phyloP scores from a whole-genome alignment of 2,329 filamentous ascomycete genomes.

The Fusarium sp. region DNA sequence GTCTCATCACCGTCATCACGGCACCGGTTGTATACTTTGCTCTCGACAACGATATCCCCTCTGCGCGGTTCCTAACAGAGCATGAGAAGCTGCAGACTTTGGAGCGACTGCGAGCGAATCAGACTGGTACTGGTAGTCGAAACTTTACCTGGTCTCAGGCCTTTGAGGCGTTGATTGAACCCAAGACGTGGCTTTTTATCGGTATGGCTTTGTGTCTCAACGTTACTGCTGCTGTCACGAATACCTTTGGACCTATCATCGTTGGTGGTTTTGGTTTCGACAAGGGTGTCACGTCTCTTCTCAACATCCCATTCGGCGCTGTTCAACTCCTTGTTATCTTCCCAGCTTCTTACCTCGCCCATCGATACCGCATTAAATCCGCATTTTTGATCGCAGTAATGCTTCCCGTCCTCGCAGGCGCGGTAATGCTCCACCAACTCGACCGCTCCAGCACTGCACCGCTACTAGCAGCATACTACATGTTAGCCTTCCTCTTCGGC shows the following conservation, averaged over 20 bases:
- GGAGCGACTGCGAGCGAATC: slow-evolving; percentile 77
- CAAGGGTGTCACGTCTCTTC: slow-evolving; percentile 65
- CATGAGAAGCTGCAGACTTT: slow-evolving; percentile 75
- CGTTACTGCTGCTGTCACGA: slow-evolving; percentile 71
- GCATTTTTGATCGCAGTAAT: slow-evolving; percentile 64
- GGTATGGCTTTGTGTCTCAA: slow-evolving; percentile 71
- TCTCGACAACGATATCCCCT: slow-evolving; percentile 68
- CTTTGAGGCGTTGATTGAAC: slow-evolving; percentile 59
- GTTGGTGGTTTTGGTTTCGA: slow-evolving; percentile 69
- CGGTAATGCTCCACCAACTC: slow-evolving; percentile 67
- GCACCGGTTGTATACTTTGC: slow-evolving; percentile 68
- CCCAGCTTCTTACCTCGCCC: slow-evolving; percentile 66
- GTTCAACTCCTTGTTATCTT: slow-evolving; percentile 71
- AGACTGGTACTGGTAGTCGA: slow-evolving; percentile 78
- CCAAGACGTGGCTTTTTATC: slow-evolving; percentile 69
- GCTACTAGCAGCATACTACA: slow-evolving; percentile 71
- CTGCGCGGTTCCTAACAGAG: slow-evolving; percentile 68
- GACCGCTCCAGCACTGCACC: slow-evolving; percentile 53
- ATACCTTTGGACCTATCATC: slow-evolving; percentile 73
- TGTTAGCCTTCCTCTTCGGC: slow-evolving; percentile 73
- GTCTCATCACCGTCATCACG: slow-evolving; percentile 68
- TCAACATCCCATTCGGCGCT: slow-evolving; percentile 75
- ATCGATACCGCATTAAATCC: slow-evolving; percentile 67
- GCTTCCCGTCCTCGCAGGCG: slow-evolving; percentile 69
- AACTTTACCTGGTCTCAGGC: slow-evolving; percentile 76